Base-by-base conservation (phyloP, 176 grass and related monocot species). In the Aegilops sharonensis region DNA sequence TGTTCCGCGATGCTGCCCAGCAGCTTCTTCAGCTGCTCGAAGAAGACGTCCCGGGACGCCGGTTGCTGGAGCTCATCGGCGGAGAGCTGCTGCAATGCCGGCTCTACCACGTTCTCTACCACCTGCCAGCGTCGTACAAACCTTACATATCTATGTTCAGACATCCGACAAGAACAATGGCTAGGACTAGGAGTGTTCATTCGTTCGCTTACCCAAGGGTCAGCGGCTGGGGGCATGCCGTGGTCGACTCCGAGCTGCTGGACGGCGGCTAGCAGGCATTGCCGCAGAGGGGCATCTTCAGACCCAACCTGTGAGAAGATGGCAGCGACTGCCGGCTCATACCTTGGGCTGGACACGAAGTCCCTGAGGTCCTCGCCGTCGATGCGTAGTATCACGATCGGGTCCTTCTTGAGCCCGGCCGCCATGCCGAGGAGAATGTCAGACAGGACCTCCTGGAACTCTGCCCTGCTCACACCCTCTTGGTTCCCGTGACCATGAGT, bases 291-390 rank as follows among this genome's bases (percentile, higher is more conserved):
- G 11, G 24, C 25, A 15, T 79, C 87, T 59, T 74, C 84, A 15
- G 78, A 83, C 17, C 39, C 86, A 37, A 91, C 24, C 80, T 67
- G 60, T 8, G 93, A 84, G 82, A 92, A 95, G 21, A 95, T 85
- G 61, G 91, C 81, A 17, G 91, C 82, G 4, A 76, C 86, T 71
- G 84, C 87, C 2, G 90, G 48, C 32, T 95, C 93, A 50, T 94
- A 95, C 9, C 90, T 80, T 11, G 64, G 5, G 57, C 90, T 79
- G 32, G 78, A 87, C 1, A 88, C 60, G 18, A 98, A 98, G 40
- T 98, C 96, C 82, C 87, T 93, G 2, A 94, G 81, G 82, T 98
- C 96, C 52, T 98, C 96, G 3, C 96, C 93, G 78, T 98, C 96
- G 8, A 98, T 98, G 67, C 96, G 89, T 68, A 94, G 75, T 59